These are phyloP conservation scores for Sinapis alba DNA, from an alignment of 441 rosid species.

Conservation along the genomic window DNA sequence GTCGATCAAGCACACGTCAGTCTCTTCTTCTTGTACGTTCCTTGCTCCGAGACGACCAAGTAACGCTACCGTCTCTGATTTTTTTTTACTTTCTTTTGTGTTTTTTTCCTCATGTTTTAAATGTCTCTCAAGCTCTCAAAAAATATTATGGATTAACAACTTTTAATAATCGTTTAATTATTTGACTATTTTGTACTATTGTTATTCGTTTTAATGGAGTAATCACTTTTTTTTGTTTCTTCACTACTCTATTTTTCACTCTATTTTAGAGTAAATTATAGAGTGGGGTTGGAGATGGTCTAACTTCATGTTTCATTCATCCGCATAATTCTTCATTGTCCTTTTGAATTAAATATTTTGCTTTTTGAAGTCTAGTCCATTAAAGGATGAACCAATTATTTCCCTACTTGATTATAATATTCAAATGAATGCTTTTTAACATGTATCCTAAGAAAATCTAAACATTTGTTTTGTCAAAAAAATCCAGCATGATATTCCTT, in stretches of 20 bases:
- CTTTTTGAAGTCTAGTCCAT: background rate
- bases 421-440: background rate
- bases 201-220: background rate
- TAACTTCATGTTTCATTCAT: conserved; percentile 6
- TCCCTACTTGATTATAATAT: background rate
- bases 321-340: background rate
- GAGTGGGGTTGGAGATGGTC: too few species aligned
- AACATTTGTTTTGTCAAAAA: background rate
- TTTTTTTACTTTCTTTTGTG: background rate
- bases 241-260: too few species aligned
- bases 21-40: background rate
- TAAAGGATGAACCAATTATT: background rate
- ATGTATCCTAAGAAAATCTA: background rate
- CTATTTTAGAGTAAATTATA: too few species aligned
- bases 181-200: background rate
- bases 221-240: too few species aligned
- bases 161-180: background rate
- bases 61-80: background rate
- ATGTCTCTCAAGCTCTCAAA: too few species aligned
- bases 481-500: background rate
- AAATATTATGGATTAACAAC: background rate
- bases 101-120: background rate
- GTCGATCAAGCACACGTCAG: conserved; percentile 19
- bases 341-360: background rate
- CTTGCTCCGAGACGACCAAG: conserved; percentile 16